These are phyloP conservation scores for Sanghuangporus baumii DNA, from an alignment of 1,284 basidiomycete genomes.

Conservation along the genomic window DNA sequence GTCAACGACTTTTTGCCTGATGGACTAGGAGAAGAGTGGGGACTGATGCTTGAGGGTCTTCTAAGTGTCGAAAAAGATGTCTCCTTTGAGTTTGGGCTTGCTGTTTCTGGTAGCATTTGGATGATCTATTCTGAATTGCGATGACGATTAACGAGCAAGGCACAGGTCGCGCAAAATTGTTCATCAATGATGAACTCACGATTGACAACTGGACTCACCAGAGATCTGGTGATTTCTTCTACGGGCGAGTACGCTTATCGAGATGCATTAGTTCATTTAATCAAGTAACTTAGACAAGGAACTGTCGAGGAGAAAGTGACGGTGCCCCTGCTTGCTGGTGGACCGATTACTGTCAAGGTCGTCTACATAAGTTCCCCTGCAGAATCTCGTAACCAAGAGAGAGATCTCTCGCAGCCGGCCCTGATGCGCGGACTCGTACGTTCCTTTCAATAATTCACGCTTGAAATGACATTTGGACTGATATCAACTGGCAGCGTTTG, in stretches of 20 bases:
- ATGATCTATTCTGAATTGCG: not conserved
- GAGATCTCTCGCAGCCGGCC: constrained; percentile 47
- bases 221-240: constrained; percentile 63
- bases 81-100: constrained; percentile 50
- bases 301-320: constrained; percentile 55
- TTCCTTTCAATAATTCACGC: constrained; percentile 5
- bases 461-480: not conserved
- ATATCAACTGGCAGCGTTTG: constrained; percentile 37
- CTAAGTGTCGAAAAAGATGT: constrained; percentile 37
- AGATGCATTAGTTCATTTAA: no score
- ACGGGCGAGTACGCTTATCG: constrained; percentile 38
- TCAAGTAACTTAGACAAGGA: constrained; percentile 39
- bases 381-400: constrained; percentile 31
- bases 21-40: constrained; percentile 45
- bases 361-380: constrained; percentile 60
- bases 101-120: constrained; percentile 40
- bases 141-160: not conserved
- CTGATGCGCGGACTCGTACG: constrained; percentile 62
- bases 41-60: constrained; percentile 43
- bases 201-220: constrained; percentile 70
- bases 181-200: constrained; percentile 51
- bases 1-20: constrained; percentile 59
- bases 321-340: constrained; percentile 39
- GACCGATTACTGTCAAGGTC: constrained; percentile 45
- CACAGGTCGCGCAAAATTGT: constrained; percentile 52